Evolutionary conservation across 148 eudicot genomes (phyloP).

Genomic region (Persicaria maculosa): DNA sequence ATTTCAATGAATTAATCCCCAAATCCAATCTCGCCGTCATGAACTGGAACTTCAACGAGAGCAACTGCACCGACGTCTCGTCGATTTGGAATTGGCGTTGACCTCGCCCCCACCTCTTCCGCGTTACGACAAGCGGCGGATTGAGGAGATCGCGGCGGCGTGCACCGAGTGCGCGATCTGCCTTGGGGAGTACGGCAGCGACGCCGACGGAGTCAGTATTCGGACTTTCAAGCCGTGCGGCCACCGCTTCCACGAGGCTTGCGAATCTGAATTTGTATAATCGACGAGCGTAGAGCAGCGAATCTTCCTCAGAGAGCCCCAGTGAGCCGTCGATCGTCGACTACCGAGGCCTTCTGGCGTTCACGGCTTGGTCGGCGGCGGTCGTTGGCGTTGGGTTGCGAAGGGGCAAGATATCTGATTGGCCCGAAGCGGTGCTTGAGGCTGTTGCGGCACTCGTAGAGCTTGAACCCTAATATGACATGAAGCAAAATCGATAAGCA

Average conservation of each 20-base stretch:
- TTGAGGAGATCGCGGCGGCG: not conserved
- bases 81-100: too few relatives aligned
- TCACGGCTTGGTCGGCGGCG: not conserved
- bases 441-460: too few relatives aligned
- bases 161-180: constrained; percentile 3
- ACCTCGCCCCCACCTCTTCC: not conserved
- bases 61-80: too few relatives aligned
- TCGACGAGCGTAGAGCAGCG: constrained; percentile 48
- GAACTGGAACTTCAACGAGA: too few relatives aligned
- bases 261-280: constrained; percentile 67
- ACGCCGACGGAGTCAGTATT: not conserved
- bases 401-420: constrained; percentile 25
- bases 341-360: constrained; percentile 28
- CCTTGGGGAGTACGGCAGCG: not conserved
- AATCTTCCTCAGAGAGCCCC: constrained; percentile 60
- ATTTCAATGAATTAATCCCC: too few relatives aligned
- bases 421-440: constrained; percentile 17
- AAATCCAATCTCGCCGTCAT: too few relatives aligned
- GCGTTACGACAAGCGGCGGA: not conserved
- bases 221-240: not conserved
- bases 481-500: too few relatives aligned
- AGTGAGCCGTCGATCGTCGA: constrained; percentile 80
- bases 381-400: too few relatives aligned
- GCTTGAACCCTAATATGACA: too few relatives aligned
- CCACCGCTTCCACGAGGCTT: constrained; percentile 6